Evolutionary conservation across 1,139 yeast species (phyloP), one percentile per base, ranked within the genome.

Genomic region (Entelexis paramagnoliae): DNA sequence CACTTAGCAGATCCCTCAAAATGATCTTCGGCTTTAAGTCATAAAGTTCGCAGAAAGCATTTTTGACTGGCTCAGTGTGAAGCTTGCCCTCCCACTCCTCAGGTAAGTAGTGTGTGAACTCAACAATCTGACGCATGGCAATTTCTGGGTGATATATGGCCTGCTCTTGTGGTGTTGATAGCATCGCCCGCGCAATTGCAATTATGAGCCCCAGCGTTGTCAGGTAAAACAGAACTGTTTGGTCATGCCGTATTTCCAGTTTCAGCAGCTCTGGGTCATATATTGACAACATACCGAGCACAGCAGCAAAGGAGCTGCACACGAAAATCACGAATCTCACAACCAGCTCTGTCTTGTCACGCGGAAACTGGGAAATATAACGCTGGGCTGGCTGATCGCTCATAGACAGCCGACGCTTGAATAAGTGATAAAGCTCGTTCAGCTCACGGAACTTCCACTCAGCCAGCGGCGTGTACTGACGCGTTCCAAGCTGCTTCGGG

Each of bases 391-490:
- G 80, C 13, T 79, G 83, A 41, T 79, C 77, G 47, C 96, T 85
- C 59, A 85, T 68, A 50, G 81, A 84, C 42, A 93, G 69, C 48
- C 99, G 72, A 59, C 81, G 79, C 54, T 80, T 80, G 66, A 91
- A 91, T 40, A 91, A 74, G 67, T 91, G 98, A 40, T 87, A 87
- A 19, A 91, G 72, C 65, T 91, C 99, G 64, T 91, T 91, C 64
- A 84, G 87, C 64, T 91, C 98, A 52, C 98, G 73, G 63, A 93
- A 77, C 64, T 83, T 86, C 97, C 98, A 91, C 63, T 86, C 91
- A 0, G 97, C 96, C 66, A 79, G 77, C 0, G 96, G 96, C 0
- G 97, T 87, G 63, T 87, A 91, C 62, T 87, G 95, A 48, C 98
- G 73, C 1, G 89, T 81, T 10, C 95, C 81, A 51, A 91, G 73